Evolutionary conservation across 495 filamentous ascomycete species (phyloP), one percentile per base, ranked within the genome.

Genomic region (Aspergillus haitiensis): DNA sequence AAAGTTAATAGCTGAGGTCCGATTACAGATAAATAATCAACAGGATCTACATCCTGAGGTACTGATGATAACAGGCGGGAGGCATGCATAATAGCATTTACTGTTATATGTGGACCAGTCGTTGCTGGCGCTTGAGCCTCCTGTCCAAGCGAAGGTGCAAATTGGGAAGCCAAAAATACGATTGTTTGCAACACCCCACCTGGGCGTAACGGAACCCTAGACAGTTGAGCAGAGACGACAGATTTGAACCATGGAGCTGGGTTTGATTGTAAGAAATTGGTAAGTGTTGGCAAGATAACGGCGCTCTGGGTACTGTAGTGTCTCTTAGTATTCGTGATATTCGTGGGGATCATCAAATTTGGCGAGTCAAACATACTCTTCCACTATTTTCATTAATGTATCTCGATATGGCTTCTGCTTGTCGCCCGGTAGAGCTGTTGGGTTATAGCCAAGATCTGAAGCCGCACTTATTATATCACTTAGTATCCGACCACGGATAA

Each of bases 61-160:
- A 86, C 82, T 12, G 81, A 78, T 1, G 86, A 84, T 2, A 93
- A 72, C 10, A 92, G 70, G 10, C 76, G 80, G 0, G 84, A 83
- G 6, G 84, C 85, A 60, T 89, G 80, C 66, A 83, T 84, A 10
- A 93, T 78, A 1, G 87, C 86, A 67, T 92, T 88, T 31, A 88
- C 81, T 2, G 89, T 88, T 33, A 93, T 84, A 59, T 82, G 82
- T 3, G 87, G 82, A 0, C 87, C 88, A 54, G 63, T 70, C 2
- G 74, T 72, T 21, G 62, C 61, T 39, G 73, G 68, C 15, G 39
- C 59, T 45, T 75, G 72, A 9, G 71, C 66, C 57, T 76, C 73
- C 36, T 72, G 66, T 12, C 75, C 75, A 8, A 78, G 64, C 2
- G 73, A 69, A 15, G 60, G 86, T 68, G 70, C 84, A 75, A 66